Evolutionary conservation across 1,139 yeast genomes (phyloP), one percentile per base, ranked within the genome.

Genomic region (Hanseniaspora sp.): DNA sequence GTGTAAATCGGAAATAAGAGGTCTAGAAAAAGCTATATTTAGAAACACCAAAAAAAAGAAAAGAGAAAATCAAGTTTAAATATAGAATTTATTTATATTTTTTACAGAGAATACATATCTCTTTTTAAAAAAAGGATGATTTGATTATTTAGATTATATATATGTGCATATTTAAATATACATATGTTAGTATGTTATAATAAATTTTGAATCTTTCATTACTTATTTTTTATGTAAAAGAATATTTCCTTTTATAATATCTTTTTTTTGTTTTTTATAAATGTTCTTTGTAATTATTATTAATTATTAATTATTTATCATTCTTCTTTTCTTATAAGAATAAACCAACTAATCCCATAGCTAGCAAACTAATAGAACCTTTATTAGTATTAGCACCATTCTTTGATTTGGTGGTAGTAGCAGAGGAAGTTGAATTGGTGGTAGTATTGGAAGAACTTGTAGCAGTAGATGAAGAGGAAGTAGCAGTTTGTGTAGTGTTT

Each of bases 311-410:
- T 45, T 45, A 11, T 37, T 9, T 33, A 17, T 18, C 29, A 8
- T 18, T 18, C 2, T 18, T 8, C 6, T 11, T 5, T 17, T n/a
- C 34, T 43, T 49, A 49, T 43, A 49, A 49, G 39, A 49, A 49
- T 31, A 49, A 31, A 43, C 53, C 48, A 37, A 40, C 47, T 30
- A 49, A 37, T 30, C 53, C 53, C 53, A 49, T 49, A 12, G 48
- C 48, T 38, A 49, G 37, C 15, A 49, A 49, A 40, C 53, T 49
- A 11, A 49, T 29, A 43, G 53, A 49, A 11, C 53, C 53, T 31
- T 37, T 49, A 15, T 30, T 13, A 30, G 30, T 43, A n/a, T 15
- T 43, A 31, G 53, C 53, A 43, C 48, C 53, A 41, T 49, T 49
- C 48, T 49, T 49, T 3, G 17, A 38, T 31, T 17, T 12, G 15